These are phyloP conservation scores for Cercophora samala DNA, from an alignment of 495 filamentous ascomycete species.

Conservation along the genomic window DNA sequence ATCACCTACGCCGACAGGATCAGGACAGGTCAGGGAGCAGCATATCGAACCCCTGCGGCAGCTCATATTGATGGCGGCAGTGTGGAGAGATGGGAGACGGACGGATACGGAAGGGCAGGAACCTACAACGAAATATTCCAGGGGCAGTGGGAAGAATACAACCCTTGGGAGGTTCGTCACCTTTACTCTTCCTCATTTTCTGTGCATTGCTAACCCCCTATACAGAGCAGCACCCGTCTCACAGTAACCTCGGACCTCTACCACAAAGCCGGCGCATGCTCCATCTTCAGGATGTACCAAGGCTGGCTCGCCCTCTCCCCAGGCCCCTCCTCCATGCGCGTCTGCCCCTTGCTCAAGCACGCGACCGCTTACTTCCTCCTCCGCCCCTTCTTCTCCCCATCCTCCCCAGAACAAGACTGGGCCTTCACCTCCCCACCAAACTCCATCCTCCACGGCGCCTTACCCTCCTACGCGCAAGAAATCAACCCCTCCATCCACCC, in stretches of 20 bases:
- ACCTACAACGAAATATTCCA: constrained; percentile 69
- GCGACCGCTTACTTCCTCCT: constrained; percentile 83
- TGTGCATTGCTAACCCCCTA: background rate
- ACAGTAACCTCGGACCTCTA: constrained; percentile 73
- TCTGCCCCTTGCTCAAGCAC: constrained; percentile 71
- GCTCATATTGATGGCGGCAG: constrained; percentile 73
- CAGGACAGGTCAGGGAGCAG: constrained; percentile 51
- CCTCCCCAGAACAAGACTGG: constrained; percentile 37
- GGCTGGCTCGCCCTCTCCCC: constrained; percentile 76
- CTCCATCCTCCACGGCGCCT: constrained; percentile 68
- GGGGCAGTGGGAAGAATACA: constrained; percentile 77
- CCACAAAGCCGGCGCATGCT: constrained; percentile 75
- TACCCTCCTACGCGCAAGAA: constrained; percentile 72
- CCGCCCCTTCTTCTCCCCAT: constrained; percentile 75
- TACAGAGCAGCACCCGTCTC: constrained; percentile 58
- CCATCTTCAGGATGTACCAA: constrained; percentile 84
- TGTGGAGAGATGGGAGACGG: constrained; percentile 84
- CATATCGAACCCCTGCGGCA: constrained; percentile 22
- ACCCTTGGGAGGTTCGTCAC: constrained; percentile 64
- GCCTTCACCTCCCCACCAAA: constrained; percentile 40
- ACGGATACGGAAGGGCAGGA: constrained; percentile 64
- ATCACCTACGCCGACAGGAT: constrained; percentile 77
- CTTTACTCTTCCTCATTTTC: background rate
- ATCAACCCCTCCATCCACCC: constrained; percentile 68
- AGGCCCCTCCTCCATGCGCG: constrained; percentile 61